Conservation (phyloP, 1,284 basidiomycete species). For the Cerrena zonata region DNA sequence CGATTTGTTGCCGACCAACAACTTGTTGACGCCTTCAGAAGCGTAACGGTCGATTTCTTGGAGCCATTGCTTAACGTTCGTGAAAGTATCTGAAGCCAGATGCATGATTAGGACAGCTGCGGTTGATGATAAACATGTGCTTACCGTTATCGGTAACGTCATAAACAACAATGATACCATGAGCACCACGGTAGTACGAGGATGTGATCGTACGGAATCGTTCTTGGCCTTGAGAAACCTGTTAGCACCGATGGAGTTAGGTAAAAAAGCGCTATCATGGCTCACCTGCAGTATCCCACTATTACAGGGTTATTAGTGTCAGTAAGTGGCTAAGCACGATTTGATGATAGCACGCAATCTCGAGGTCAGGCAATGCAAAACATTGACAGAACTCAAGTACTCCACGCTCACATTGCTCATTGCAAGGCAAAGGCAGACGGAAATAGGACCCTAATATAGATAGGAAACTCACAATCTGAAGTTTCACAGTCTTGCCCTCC, state of each 20-base stretch:
- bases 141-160: constrained; percentile 96
- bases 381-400: not conserved
- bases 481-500: constrained; percentile 98
- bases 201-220: constrained; percentile 98
- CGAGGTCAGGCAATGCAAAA: not conserved
- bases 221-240: constrained; percentile 66
- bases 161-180: constrained; percentile 98
- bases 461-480: constrained; percentile 85
- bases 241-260: not conserved
- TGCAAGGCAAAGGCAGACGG: not conserved
- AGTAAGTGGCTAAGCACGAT: constrained; percentile 1
- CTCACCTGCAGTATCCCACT: constrained; percentile 94
- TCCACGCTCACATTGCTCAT: not conserved
- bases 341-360: not conserved
- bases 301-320: not conserved
- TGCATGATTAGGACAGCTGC: not conserved
- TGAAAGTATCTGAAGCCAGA: constrained; percentile 74
- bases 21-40: constrained; percentile 96
- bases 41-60: constrained; percentile 99
- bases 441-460: not conserved
- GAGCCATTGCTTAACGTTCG: constrained; percentile 98
- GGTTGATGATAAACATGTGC: constrained; percentile 19
- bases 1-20: constrained; percentile 97
- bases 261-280: constrained; percentile 6
- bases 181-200: constrained; percentile 93